phyloP scores from a whole-genome alignment of 345 rosid genomes.

The Moringa oleifera region DNA sequence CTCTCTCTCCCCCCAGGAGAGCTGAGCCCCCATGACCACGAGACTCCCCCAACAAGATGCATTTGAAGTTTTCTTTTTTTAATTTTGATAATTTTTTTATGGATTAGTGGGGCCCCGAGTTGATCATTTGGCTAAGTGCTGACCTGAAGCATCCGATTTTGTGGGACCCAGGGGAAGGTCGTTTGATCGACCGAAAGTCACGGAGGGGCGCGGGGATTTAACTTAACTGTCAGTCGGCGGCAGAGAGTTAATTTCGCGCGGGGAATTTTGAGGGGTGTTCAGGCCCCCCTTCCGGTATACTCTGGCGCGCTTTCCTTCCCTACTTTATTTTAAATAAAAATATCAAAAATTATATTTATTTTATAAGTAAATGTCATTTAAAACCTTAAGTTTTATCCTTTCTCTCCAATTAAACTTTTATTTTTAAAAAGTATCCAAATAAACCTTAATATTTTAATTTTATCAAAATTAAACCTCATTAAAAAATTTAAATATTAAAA shows the following conservation, averaged over 20 bases:
- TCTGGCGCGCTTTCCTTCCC: conserved; percentile 30
- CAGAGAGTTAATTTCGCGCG: not conserved
- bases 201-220: conserved; percentile 5
- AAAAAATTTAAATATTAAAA: too few relatives aligned
- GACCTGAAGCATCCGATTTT: too few relatives aligned
- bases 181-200: conserved; percentile 9
- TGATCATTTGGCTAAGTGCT: too few relatives aligned
- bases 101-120: not conserved
- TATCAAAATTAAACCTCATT: too few relatives aligned
- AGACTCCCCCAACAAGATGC: conserved; percentile 5
- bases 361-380: too few relatives aligned
- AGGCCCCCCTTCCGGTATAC: conserved; percentile 31
- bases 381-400: too few relatives aligned
- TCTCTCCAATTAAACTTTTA: too few relatives aligned
- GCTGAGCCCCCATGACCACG: not conserved
- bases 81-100: not conserved
- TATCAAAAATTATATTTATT: too few relatives aligned
- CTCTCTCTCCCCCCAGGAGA: conserved; percentile 1
- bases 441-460: too few relatives aligned
- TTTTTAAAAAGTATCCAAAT: too few relatives aligned
- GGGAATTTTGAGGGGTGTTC: conserved; percentile 16
- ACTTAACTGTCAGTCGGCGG: conserved; percentile 6
- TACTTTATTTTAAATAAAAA: too few relatives aligned
- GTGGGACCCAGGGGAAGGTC: too few relatives aligned
- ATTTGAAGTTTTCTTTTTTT: conserved; percentile 15